These are phyloP conservation scores for Shiraia bambusicola DNA, from an alignment of 2,329 filamentous ascomycete genomes.

Conservation along the genomic window DNA sequence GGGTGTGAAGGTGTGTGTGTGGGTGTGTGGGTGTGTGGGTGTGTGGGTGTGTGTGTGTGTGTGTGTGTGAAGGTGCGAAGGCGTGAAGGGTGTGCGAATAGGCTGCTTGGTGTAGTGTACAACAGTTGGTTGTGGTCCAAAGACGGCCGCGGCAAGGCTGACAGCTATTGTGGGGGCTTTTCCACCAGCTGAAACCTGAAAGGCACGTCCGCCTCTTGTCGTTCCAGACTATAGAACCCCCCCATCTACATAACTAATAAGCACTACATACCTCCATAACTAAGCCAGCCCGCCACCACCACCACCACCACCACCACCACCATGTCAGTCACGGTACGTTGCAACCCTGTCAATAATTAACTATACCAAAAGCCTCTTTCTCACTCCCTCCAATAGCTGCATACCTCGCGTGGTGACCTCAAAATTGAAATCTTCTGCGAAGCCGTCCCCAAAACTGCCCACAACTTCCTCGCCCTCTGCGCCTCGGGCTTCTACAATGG, in stretches of 20 bases:
- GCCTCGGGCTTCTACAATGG: constrained; percentile 74
- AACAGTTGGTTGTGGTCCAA: neutral
- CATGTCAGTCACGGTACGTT: constrained; percentile 54
- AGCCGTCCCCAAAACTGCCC: constrained; percentile 86
- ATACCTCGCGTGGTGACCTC: constrained; percentile 85
- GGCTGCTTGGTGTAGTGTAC: neutral
- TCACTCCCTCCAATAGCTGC: constrained; percentile 54
- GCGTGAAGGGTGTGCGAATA: too few species aligned
- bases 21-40: constrained; percentile 9
- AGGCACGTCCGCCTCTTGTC: neutral
- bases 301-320: constrained; percentile 16
- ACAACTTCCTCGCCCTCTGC: constrained; percentile 88
- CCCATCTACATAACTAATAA: too few species aligned
- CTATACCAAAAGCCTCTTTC: neutral
- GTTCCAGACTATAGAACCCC: too few species aligned
- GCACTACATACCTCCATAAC: constrained; percentile 4
- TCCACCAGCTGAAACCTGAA: neutral
- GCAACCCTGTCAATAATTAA: too few species aligned
- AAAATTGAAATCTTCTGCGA: constrained; percentile 98
- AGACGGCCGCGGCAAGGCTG: neutral
- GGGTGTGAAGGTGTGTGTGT: constrained; percentile 10
- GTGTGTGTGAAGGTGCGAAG: too few species aligned
- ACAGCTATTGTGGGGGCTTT: constrained; percentile 4
- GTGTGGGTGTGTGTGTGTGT: neutral
- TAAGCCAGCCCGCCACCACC: neutral